Evolutionary conservation across 371 early-diverging fungal genomes (phyloP), one percentile per base, ranked within the genome.

Genomic region (Catenaria anguillulae): DNA sequence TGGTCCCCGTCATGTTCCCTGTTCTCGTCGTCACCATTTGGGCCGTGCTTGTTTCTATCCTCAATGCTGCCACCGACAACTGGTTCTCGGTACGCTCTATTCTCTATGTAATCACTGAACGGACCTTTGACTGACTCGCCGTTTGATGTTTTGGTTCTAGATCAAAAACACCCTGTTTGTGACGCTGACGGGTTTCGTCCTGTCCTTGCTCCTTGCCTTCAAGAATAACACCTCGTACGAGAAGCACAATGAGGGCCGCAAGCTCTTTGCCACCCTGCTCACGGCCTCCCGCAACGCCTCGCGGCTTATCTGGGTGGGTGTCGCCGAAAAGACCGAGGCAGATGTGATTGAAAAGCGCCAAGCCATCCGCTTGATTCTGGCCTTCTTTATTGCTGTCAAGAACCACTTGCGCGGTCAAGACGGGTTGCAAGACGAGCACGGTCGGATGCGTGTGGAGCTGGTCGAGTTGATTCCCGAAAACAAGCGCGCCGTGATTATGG

Each of bases 161-260:
- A 40, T 40, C 17, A 17, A 40, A 40, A 40, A 40, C 5, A 10
- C 40, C 40, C 40, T 40, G 40, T 40, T 40, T 75, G 77, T 80
- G 15, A 71, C 75, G 12, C 77, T 75, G 10, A 66, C 84, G 24
- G 76, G 80, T 59, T 80, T 84, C 17, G 83, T 84, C 8, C 74
- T 87, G 12, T 84, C 82, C 70, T 63, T 85, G 62, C 73, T 86
- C 34, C 71, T 87, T 42, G 85, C 83, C 43, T 87, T 88, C 70
- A 75, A 86, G 60, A 87, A 85, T 65, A 86, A 87, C 69, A 83
- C 86, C 2, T 77, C 84, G 2, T 88, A 88, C 68, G 85, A 84
- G 33, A 73, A 87, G 26, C 88, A 81, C 71, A 84, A 81, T 66
- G 88, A 86, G 64, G 88, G 84, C 19, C 73, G 86, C 63, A 78